Evolutionary conservation across 208 protist species (phyloP).

Genomic region (Zelonia costaricensis): DNA sequence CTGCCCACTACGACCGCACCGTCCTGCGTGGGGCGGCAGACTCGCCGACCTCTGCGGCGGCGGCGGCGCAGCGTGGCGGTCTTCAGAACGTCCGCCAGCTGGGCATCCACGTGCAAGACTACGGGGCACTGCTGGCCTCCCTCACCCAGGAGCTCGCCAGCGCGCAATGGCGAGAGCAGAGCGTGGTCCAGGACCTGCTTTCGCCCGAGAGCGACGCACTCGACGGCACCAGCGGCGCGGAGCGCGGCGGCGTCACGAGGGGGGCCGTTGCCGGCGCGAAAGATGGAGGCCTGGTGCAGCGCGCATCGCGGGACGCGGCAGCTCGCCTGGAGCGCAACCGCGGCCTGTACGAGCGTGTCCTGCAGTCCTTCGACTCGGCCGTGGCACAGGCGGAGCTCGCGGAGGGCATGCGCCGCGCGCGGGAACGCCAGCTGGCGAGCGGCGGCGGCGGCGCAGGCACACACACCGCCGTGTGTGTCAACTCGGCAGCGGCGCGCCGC

Average conservation of each 20-base stretch:
- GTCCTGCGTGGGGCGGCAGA: slow-evolving; percentile 3
- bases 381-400: slow-evolving; percentile 7
- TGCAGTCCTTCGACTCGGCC: slow-evolving; percentile 20
- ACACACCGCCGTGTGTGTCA: neutral
- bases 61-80: neutral
- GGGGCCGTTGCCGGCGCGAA: neutral
- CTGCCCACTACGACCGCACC: slow-evolving; percentile 40
- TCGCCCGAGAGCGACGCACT: neutral
- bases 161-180: slow-evolving; percentile 9
- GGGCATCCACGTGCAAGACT: slow-evolving; percentile 80
- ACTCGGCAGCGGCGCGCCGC: neutral
- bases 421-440: neutral
- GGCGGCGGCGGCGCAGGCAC: neutral
- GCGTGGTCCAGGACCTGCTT: neutral
- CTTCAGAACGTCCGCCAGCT: slow-evolving; percentile 46
- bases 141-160: slow-evolving; percentile 43
- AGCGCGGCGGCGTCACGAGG: neutral
- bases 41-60: neutral
- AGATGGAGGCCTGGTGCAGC: neutral
- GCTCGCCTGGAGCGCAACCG: slow-evolving; percentile 22
- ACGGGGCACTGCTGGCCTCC: slow-evolving; percentile 43
- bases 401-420: slow-evolving; percentile 7
- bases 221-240: no score
- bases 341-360: slow-evolving; percentile 32
- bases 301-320: neutral